These are phyloP conservation scores for Strobilomyces dryophilus DNA, from an alignment of 768 basidiomycete genomes.

Conservation along the genomic window DNA sequence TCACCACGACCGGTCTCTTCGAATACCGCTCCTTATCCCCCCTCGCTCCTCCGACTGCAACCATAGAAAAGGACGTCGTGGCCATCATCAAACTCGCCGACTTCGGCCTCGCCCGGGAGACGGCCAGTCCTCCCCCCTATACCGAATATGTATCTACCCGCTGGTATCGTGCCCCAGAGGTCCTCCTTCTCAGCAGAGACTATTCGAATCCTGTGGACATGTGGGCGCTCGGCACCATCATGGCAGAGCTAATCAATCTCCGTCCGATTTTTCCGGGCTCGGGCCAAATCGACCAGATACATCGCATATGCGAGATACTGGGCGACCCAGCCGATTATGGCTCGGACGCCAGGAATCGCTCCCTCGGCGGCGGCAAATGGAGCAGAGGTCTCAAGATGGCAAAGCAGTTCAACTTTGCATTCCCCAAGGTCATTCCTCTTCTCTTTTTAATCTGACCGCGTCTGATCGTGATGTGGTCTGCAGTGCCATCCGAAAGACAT, in stretches of 20 bases:
- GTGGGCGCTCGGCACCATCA: slow-evolving; percentile 99
- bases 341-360: slow-evolving; percentile 59
- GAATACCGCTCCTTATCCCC: slow-evolving; percentile 87
- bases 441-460: background rate
- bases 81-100: slow-evolving; percentile 98
- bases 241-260: slow-evolving; percentile 94
- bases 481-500: slow-evolving; percentile 67
- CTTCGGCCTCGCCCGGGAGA: slow-evolving; percentile 94
- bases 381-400: slow-evolving; percentile 82
- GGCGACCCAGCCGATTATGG: slow-evolving; percentile 92
- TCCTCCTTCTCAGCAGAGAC: slow-evolving; percentile 84
- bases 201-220: slow-evolving; percentile 98
- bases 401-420: slow-evolving; percentile 77
- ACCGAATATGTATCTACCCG: slow-evolving; percentile 99
- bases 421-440: slow-evolving; percentile 65
- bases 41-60: slow-evolving; percentile 53
- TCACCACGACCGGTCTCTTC: slow-evolving; percentile 93
- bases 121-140: slow-evolving; percentile 83
- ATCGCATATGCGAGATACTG: slow-evolving; percentile 84
- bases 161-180: slow-evolving; percentile 99
- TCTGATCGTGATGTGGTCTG: slow-evolving; percentile 4
- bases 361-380: slow-evolving; percentile 88
- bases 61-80: slow-evolving; percentile 88
- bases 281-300: slow-evolving; percentile 90
- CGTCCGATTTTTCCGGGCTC: slow-evolving; percentile 94